phyloP scores from a whole-genome alignment of 208 protist species.

The Wallacemonas sp. region DNA sequence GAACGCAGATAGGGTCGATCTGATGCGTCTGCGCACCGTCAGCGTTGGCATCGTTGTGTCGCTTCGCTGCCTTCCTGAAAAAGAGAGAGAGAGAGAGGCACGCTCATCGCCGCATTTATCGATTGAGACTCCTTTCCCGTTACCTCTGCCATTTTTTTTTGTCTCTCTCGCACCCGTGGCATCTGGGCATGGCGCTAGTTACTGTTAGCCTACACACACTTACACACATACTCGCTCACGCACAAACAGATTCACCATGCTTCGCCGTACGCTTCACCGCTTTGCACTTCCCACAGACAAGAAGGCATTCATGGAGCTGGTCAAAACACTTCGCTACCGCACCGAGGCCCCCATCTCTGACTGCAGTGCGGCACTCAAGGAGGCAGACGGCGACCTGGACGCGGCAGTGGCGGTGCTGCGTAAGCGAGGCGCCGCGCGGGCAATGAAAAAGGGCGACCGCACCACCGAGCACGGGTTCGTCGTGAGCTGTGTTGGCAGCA shows the following conservation, averaged over 20 bases:
- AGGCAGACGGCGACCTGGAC: conserved; percentile 70
- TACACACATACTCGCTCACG: conserved; percentile 11
- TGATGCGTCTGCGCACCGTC: too few relatives aligned
- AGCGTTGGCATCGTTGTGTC: too few relatives aligned
- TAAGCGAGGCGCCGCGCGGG: conserved; percentile 71
- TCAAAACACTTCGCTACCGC: conserved; percentile 85
- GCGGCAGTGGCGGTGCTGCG: conserved; percentile 73
- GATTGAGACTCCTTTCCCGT: background rate
- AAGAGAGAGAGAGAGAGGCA: too few relatives aligned
- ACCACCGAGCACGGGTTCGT: conserved; percentile 83
- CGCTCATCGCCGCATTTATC: too few relatives aligned
- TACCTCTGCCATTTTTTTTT: background rate
- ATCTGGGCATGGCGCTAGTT: too few relatives aligned
- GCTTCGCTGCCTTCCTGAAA: too few relatives aligned
- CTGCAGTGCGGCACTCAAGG: conserved; percentile 81
- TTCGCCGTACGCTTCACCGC: conserved; percentile 27
- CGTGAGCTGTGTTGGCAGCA: conserved; percentile 57
- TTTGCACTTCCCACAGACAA: conserved; percentile 43
- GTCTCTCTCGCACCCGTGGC: too few relatives aligned
- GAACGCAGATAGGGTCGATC: too few relatives aligned
- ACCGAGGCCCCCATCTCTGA: conserved; percentile 90
- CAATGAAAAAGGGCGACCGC: conserved; percentile 82
- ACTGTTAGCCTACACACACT: background rate
- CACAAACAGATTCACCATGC: conserved; percentile 24
- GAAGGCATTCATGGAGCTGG: conserved; percentile 80